Base-by-base conservation (phyloP, 768 basidiomycete genomes). In the Tricholoma saponaceum region DNA sequence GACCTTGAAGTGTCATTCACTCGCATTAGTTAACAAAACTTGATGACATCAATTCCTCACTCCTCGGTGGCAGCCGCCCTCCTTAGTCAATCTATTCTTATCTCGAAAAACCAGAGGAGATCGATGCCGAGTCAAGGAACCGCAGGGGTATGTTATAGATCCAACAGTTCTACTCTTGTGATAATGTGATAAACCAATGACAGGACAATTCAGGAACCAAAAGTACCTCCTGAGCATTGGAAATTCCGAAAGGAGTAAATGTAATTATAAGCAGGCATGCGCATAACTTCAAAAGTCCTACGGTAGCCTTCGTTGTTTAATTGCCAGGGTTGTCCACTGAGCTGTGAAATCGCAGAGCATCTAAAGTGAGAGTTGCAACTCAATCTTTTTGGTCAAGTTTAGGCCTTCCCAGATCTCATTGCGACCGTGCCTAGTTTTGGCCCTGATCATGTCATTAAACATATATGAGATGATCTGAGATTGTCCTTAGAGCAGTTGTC, bases 391-490 rank as follows among this genome's bases (percentile, higher is more conserved):
- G n/a, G 47, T 26, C 46, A 14, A 47, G 46, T 26, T 47, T 22
- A 47, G 16, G 23, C 10, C 46, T 43, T 20, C 44, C 47, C 28
- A 50, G 28, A 35, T 33, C 51, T n/a, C 23, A 52, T n/a, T 28
- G 33, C 32, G 33, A 22, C 51, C 6, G 51, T 52, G 32, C 51
- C 51, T 52, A 20, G 26, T 28, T 6, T 16, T 28, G 47, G 44
- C 26, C 47, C 47, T 49, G 47, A 49, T 49, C 26, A n/a, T 49
- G 47, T 50, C 47, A 50, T 26, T 47, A 44, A 44, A 44, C 22
- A 44, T 47, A 47, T 28, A 28, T 50, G 47, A 50, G 58, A 62
- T 56, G 62, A 65, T 63, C 60, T 61, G 33, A 65, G 62, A 65
- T 62, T 41, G 23, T 60, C 33, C 23, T 41, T 49, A 22, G 32